phyloP scores from a whole-genome alignment of 306 rosid species.

The Begonia peltatifolia region DNA sequence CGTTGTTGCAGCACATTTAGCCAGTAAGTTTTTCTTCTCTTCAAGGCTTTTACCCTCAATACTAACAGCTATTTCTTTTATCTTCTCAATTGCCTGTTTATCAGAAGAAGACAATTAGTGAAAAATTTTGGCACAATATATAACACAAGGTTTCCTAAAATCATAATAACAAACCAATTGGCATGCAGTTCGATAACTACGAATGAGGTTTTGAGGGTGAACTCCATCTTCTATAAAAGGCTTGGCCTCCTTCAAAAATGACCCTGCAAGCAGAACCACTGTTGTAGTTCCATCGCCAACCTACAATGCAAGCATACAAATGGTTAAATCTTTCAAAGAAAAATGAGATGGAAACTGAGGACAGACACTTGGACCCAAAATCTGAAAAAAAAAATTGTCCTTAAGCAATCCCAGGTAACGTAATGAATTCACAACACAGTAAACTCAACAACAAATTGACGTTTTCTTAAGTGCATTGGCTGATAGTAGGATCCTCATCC shows the following conservation, averaged over 20 bases:
- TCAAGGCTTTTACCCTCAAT: conserved; percentile 88
- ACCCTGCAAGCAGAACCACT: conserved; percentile 90
- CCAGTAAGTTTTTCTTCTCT: conserved; percentile 77
- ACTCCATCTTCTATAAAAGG: conserved; percentile 96
- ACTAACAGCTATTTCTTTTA: conserved; percentile 69
- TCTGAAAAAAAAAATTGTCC: too few species aligned
- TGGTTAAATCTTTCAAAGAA: too few species aligned
- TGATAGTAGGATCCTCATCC: too few species aligned
- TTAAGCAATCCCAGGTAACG: too few species aligned
- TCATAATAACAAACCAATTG: conserved; percentile 32
- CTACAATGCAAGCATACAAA: conserved; percentile 15
- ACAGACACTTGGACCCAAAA: too few species aligned
- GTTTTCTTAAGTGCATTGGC: too few species aligned
- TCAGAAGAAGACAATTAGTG: background rate
- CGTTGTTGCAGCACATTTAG: conserved; percentile 92
- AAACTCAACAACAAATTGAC: too few species aligned
- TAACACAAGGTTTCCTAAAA: background rate
- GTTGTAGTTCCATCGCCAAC: conserved; percentile 99
- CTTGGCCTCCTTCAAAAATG: conserved; percentile 87
- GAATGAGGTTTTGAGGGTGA: conserved; percentile 79
- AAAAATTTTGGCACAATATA: background rate
- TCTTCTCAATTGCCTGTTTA: conserved; percentile 66
- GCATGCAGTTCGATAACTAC: conserved; percentile 75
- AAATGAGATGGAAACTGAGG: too few species aligned
- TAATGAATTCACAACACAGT: too few species aligned